These are phyloP conservation scores for Anisodus tanguticus DNA, from an alignment of 257 asterid species.

Conservation along the genomic window DNA sequence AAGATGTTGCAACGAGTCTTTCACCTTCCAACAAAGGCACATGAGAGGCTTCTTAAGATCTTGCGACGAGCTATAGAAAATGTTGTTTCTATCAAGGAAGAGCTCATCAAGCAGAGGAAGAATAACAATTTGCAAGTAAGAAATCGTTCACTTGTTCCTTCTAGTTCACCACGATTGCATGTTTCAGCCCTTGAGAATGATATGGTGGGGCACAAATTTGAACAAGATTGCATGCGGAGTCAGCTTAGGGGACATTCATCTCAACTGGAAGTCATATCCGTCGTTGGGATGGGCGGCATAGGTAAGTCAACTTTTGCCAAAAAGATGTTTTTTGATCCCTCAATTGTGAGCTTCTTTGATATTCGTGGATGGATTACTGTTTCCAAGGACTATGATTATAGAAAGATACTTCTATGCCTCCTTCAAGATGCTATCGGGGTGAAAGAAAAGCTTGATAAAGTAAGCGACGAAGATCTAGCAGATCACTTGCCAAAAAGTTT, in stretches of 20 bases:
- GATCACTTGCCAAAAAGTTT: background rate
- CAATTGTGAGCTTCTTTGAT: no score
- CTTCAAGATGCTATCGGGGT: constrained; percentile 5
- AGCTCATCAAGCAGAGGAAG: background rate
- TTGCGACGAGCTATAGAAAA: background rate
- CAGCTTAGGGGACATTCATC: no score
- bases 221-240: no score
- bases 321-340: no score
- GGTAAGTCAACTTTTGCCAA: no score
- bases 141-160: background rate
- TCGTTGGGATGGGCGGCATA: no score
- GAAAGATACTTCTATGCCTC: background rate
- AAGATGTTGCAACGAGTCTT: background rate
- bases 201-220: no score
- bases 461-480: background rate
- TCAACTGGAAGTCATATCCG: no score
- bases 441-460: background rate
- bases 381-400: no score
- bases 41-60: background rate
- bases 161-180: no score
- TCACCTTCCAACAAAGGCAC: background rate
- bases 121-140: background rate
- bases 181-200: no score
- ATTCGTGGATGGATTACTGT: no score
- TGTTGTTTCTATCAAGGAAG: background rate